Evolutionary conservation across 371 early-diverging fungal species (phyloP).

Genomic region (Apophysomyces trapeziformis): DNA sequence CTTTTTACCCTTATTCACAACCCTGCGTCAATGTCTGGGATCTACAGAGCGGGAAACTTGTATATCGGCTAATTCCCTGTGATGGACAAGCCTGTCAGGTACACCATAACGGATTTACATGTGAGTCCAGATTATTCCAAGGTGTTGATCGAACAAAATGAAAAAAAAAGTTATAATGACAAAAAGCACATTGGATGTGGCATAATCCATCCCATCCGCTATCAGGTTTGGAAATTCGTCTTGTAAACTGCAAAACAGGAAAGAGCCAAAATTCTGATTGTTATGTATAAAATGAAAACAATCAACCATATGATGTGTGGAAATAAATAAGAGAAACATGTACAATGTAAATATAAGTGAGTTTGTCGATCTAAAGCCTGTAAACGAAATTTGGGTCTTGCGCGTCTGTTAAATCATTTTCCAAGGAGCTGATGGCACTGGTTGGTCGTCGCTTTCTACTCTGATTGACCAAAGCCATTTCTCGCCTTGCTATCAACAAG

Average conservation of each 20-base stretch:
- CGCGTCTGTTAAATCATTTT: background rate
- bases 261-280: background rate
- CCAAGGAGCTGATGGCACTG: background rate
- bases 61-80: constrained; percentile 45
- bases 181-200: too few species aligned
- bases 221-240: too few species aligned
- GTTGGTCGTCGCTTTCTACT: background rate
- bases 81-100: constrained; percentile 21
- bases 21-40: constrained; percentile 65
- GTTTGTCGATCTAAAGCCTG: background rate
- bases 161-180: background rate
- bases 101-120: constrained; percentile 46
- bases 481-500: constrained; percentile 21
- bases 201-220: too few species aligned
- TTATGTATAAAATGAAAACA: too few species aligned
- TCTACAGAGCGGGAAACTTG: constrained; percentile 52
- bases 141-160: constrained; percentile 12
- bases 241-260: constrained; percentile 9
- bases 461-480: constrained; percentile 21
- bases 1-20: constrained; percentile 12
- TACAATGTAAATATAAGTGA: too few species aligned
- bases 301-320: too few species aligned
- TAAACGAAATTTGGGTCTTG: background rate
- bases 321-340: too few species aligned
- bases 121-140: constrained; percentile 31